Evolutionary conservation across 23 red algal genomes (phyloP).

Genomic region (Gracilaria vermiculophylla): DNA sequence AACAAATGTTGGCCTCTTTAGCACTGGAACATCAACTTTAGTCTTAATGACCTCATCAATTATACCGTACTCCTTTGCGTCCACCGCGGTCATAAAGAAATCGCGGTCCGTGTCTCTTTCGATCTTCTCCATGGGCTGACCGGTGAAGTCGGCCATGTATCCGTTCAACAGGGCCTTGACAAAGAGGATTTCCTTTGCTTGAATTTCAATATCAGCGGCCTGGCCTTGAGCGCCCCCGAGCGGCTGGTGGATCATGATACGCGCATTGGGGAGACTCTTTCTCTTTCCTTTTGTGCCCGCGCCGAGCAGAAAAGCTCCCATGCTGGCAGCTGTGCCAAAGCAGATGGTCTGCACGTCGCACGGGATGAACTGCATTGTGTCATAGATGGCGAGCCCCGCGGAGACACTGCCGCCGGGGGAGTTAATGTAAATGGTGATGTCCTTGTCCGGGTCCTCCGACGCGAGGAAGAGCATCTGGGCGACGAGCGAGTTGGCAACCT

Average conservation of each 20-base stretch:
- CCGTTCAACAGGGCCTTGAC: constrained; percentile 79
- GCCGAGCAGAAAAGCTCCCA: constrained; percentile 89
- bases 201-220: constrained; percentile 95
- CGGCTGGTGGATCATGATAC: constrained; percentile 96
- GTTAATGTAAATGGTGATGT: constrained; percentile 95
- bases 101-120: constrained; percentile 86
- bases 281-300: constrained; percentile 93
- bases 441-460: constrained; percentile 79
- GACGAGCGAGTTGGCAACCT: constrained; percentile 90
- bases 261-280: constrained; percentile 85
- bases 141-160: constrained; percentile 94
- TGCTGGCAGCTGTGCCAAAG: constrained; percentile 85
- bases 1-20: constrained; percentile 52
- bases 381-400: constrained; percentile 89
- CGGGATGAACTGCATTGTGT: constrained; percentile 93
- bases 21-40: constrained; percentile 58
- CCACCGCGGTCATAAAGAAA: constrained; percentile 89
- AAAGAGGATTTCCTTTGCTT: constrained; percentile 91
- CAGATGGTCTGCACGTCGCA: constrained; percentile 94
- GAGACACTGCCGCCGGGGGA: constrained; percentile 82
- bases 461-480: constrained; percentile 90
- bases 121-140: constrained; percentile 85
- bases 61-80: constrained; percentile 87
- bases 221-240: constrained; percentile 94
- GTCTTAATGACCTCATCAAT: constrained; percentile 95